Evolutionary conservation across 768 basidiomycete genomes (phyloP), one percentile per base, ranked within the genome.

Genomic region (Candolleomyces eurysporus): DNA sequence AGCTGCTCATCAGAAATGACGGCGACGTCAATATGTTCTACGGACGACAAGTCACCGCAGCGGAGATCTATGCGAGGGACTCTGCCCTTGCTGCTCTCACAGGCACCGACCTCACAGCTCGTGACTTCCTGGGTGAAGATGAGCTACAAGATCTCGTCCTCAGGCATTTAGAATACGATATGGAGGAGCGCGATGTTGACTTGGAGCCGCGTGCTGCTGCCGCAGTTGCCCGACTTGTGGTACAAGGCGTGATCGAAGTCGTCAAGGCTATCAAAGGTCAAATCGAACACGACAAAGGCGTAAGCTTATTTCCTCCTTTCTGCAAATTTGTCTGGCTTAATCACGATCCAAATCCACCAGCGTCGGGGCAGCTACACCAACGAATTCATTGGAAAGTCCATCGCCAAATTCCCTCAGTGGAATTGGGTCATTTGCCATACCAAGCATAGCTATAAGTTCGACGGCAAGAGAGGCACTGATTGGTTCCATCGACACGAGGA

Each of bases 401-500:
- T 32, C 48, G 53, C 59, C 8, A 62, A 64, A 22, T 62, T 63
- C 43, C 68, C 65, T 6, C 30, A 63, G 10, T 65, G 57, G 26
- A 67, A 67, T 48, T 67, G 64, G 55, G 64, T 64, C 13, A 55
- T 69, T n/a, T 65, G 64, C 51, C 69, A 67, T 52, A 68, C 67
- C 4, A 65, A 65, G 13, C 69, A 70, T 39, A 61, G 58, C 39
- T 65, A 61, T 0, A 51, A 66, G 19, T 70, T 63, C 43, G 62
- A 67, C n/a, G 68, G 69, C 9, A 51, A n/a, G 13, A 58, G 40
- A 46, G 68, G 66, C 59, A 67, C 58, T 22, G 68, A 72, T 39
- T 71, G 70, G 70, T 67, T 56, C 52, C 70, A 71, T 48, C 55
- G 59, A 19, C 70, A 71, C 53, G 64, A 69, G 55, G 70, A 71